A percentile compares a stretch with the other conserved stretches of the same genome.
These are phyloP conservation scores for Colletotrichum ledebouriae DNA, from an alignment of 2,329 filamentous ascomycete species.

Conservation along the genomic window DNA sequence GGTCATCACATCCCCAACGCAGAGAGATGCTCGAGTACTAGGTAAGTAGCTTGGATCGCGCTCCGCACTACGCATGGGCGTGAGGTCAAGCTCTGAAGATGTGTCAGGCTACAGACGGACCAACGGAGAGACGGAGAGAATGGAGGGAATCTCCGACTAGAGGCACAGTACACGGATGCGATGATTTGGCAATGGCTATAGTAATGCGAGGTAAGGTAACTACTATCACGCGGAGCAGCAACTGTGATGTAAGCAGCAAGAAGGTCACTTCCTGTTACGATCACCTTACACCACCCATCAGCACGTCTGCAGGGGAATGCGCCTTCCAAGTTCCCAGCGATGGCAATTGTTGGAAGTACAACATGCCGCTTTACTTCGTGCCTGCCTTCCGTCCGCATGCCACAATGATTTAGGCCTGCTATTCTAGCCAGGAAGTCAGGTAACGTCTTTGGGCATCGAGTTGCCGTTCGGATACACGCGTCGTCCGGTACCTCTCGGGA, in stretches of 20 bases:
- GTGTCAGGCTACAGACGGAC: conserved; percentile 26
- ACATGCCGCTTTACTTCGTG: too few species aligned
- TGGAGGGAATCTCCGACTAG: conserved; percentile 10
- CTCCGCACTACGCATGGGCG: conserved; percentile 20
- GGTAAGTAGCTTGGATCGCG: conserved; percentile 2
- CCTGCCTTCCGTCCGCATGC: too few species aligned
- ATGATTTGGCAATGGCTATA: conserved; percentile 12
- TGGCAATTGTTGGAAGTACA: conserved; percentile 12
- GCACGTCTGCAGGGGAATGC: conserved; percentile 28
- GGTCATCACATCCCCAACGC: conserved; percentile 30
- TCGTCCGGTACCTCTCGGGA: conserved; percentile 33
- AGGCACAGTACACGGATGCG: background rate
- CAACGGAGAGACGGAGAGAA: conserved; percentile 17
- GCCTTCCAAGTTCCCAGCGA: conserved; percentile 9
- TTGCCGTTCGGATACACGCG: conserved; percentile 33
- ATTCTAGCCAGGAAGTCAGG: too few species aligned
- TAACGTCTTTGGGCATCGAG: background rate
- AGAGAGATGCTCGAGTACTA: conserved; percentile 14
- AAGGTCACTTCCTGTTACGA: conserved; percentile 34
- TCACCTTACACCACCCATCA: conserved; percentile 20
- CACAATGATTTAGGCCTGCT: too few species aligned
- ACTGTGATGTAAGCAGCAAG: conserved; percentile 14
- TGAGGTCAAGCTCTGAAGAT: conserved; percentile 30
- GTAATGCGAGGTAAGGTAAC: conserved; percentile 4
- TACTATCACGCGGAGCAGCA: conserved; percentile 9